These are phyloP conservation scores for Aureobasidium uvarum DNA, from an alignment of 2,329 filamentous ascomycete genomes.

Conservation along the genomic window DNA sequence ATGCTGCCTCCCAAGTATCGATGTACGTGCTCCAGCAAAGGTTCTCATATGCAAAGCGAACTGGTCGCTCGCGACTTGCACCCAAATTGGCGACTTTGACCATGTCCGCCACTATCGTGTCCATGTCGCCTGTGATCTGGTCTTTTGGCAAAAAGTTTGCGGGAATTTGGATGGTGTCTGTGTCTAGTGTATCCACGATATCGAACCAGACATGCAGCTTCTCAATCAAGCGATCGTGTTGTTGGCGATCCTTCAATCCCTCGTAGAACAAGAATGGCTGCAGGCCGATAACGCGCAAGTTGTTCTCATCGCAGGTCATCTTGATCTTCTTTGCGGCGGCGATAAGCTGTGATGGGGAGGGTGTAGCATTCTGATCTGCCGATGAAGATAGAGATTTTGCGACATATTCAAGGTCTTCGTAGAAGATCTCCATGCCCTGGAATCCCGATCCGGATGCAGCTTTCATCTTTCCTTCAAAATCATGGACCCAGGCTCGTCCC, in stretches of 20 bases:
- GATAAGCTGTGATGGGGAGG: slow-evolving; percentile 36
- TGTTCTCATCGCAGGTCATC: slow-evolving; percentile 56
- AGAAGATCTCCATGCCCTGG: slow-evolving; percentile 70
- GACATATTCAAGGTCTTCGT: slow-evolving; percentile 68
- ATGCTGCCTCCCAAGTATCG: slow-evolving; percentile 69
- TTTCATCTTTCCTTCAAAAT: slow-evolving; percentile 64
- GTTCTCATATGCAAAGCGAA: slow-evolving; percentile 72
- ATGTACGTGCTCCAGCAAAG: slow-evolving; percentile 69
- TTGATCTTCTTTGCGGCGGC: slow-evolving; percentile 59
- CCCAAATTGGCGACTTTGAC: slow-evolving; percentile 66
- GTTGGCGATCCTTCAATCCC: slow-evolving; percentile 62
- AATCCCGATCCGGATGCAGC: slow-evolving; percentile 65
- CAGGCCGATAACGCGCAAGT: slow-evolving; percentile 62
- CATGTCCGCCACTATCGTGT: slow-evolving; percentile 62
- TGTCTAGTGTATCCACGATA: slow-evolving; percentile 62
- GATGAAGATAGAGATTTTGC: slow-evolving; percentile 50
- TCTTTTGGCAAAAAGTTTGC: slow-evolving; percentile 63
- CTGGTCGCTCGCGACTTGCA: slow-evolving; percentile 51
- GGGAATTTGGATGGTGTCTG: slow-evolving; percentile 72
- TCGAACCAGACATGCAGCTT: slow-evolving; percentile 69
- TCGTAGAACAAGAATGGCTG: slow-evolving; percentile 80
- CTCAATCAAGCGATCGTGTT: slow-evolving; percentile 58
- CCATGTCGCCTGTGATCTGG: slow-evolving; percentile 53
- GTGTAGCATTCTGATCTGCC: slow-evolving; percentile 46
- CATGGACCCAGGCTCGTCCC: slow-evolving; percentile 69